Base-by-base conservation (phyloP, 2,329 filamentous ascomycete species). In the Colletotrichum lindemuthianum region DNA sequence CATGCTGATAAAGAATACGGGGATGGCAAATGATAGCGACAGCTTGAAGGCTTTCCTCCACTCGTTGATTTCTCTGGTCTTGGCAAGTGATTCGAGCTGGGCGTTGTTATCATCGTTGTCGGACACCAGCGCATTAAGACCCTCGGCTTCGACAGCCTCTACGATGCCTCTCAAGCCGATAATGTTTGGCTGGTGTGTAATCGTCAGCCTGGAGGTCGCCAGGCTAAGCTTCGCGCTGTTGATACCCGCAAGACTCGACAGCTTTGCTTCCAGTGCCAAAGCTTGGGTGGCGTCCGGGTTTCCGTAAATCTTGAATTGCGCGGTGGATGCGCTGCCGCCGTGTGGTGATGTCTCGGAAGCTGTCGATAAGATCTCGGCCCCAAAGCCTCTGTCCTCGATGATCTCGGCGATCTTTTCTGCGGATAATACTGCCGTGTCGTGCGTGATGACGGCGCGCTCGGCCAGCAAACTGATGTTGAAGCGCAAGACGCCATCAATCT, bases 381-480 rank as follows among this genome's bases (percentile, higher is more conserved):
- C 94, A 71, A 98, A 98, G 0, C 95, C 95, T 65, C 92, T 84
- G 73, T 97, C 93, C 67, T 97, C 94, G 57, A 98, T 94, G 15
- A 89, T 91, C 69, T 94, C 90, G 7, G 86, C 86, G 64, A 98
- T 93, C 75, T 92, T 86, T 11, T 92, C 89, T 0, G 91, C 78
- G 0, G 90, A 78, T 1, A 98, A 82, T 72, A 90, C 88, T 2
- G 84, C 77, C 1, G 90, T 84, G 71, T 97, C 90, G 75, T 98
- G 95, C 2, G 93, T 86, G 69, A 97, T 88, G 43, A 97, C 91
- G 4, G 94, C 95, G 65, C 95, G 89, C 76, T 98, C 96, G 4
- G 96, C 96, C 37, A 98, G 84, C 69, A 99, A 81, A 77, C 93
- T 97, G 76, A 99, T 96, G 74, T 97, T 97, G 82, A 98, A 97